Base-by-base conservation (phyloP, 2,329 filamentous ascomycete species). In the Hymenoscyphus occultus region DNA sequence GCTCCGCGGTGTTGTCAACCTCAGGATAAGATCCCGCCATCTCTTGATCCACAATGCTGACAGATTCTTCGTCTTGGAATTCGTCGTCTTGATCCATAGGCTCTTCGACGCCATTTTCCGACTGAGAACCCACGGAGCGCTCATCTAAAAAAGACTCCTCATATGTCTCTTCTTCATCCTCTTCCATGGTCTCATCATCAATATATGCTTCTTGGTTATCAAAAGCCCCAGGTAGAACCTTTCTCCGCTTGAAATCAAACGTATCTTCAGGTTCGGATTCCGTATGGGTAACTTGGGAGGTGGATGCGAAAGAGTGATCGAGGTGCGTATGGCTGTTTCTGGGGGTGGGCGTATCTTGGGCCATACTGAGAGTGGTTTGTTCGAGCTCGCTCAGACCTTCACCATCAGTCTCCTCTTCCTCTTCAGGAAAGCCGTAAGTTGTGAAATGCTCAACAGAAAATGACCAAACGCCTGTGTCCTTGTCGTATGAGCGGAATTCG, bases 381-480 rank as follows among this genome's bases (percentile, higher is more conserved):
- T 78, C 78, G 67, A 80, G 80, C 73, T 80, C 76, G 74, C 78
- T 71, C 39, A 74, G 74, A 65, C 71, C 73, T 39, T 81, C 78
- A 67, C 82, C 81, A 71, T 86, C 86, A 7, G 82, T 82, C 58
- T 89, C 89, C 56, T 69, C 68, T 32, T 68, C 68, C 16, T 91
- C 92, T 69, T 62, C 60, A 3, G 94, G 90, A 62, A 98, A 83
- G 51, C 91, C 93, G 75, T 99, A 99, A 1, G 93, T 97, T 1
- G 94, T 98, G 77, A 96, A 99, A 77, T 99, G 95, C 73, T 94
- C 88, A n/a, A 99, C 95, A 10, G 83, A 87, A 80, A 99, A 99
- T 14, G 86, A 86, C 96, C 96, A 99, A 58, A 91, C 85, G 61
- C 94, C 95, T 61, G 88, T 93, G 1, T 91, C 83, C 64, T 83